A percentile compares a stretch with the other conserved stretches of the same genome.
These are phyloP conservation scores for Yamadazyma sp. DNA, from an alignment of 1,139 yeast genomes.

Conservation along the genomic window DNA sequence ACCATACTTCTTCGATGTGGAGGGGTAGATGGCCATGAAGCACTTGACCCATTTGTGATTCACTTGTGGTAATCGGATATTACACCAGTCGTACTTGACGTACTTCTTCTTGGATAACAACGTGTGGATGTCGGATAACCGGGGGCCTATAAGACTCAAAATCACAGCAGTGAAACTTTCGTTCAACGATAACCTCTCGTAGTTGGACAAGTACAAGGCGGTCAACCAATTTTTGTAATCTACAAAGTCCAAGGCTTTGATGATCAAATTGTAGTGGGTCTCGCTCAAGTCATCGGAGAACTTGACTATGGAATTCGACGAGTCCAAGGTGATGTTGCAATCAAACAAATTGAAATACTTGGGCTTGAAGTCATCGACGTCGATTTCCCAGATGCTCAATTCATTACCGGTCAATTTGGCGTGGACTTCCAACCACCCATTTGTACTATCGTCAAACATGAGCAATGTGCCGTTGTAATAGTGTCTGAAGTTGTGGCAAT, in stretches of 20 bases:
- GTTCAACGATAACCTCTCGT: conserved; percentile 50
- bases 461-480: conserved; percentile 36
- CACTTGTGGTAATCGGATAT: conserved; percentile 54
- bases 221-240: conserved; percentile 48
- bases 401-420: conserved; percentile 54
- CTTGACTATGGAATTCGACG: conserved; percentile 26
- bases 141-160: conserved; percentile 53
- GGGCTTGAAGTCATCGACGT: conserved; percentile 35
- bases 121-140: conserved; percentile 54
- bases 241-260: conserved; percentile 30
- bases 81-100: conserved; percentile 55
- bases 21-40: conserved; percentile 45
- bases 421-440: conserved; percentile 37
- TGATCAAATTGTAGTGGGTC: conserved; percentile 29
- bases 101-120: conserved; percentile 46
- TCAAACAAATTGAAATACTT: conserved; percentile 53
- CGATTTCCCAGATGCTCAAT: conserved; percentile 44
- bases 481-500: conserved; percentile 41
- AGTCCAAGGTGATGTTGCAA: conserved; percentile 16
- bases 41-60: conserved; percentile 57
- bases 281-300: conserved; percentile 41
- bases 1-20: conserved; percentile 40
- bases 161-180: conserved; percentile 60
- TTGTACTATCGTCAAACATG: conserved; percentile 19
- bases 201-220: conserved; percentile 47